phyloP scores from a whole-genome alignment of 495 filamentous ascomycete genomes.

The Hypoxylon cercidicola region DNA sequence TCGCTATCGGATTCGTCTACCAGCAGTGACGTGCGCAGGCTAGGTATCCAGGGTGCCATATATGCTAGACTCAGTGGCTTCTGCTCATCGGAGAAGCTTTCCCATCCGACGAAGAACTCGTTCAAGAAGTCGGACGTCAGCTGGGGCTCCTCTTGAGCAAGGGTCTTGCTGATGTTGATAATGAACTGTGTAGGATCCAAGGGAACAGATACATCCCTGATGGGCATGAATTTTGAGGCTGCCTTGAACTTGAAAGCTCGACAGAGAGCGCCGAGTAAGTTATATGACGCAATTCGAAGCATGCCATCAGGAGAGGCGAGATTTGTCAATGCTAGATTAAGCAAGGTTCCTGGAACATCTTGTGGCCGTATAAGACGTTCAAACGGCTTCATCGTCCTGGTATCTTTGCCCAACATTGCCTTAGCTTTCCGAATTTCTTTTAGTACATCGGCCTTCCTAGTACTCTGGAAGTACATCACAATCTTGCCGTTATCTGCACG shows the following conservation, averaged over 20 bases:
- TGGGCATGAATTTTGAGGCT: slow-evolving; percentile 66
- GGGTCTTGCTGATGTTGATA: slow-evolving; percentile 67
- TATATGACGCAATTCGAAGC: slow-evolving; percentile 70
- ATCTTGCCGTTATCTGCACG: slow-evolving; percentile 73
- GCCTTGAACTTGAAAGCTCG: slow-evolving; percentile 71
- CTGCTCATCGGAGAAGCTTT: slow-evolving; percentile 69
- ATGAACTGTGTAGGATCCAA: slow-evolving; percentile 70
- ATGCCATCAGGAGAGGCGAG: slow-evolving; percentile 65
- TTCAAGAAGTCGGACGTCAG: slow-evolving; percentile 73
- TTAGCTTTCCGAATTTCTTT: slow-evolving; percentile 69
- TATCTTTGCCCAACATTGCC: slow-evolving; percentile 68
- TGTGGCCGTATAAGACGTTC: slow-evolving; percentile 72
- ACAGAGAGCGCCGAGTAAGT: slow-evolving; percentile 69
- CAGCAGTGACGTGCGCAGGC: slow-evolving; percentile 65
- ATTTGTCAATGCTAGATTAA: slow-evolving; percentile 73
- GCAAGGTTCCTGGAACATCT: slow-evolving; percentile 72
- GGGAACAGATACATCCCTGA: slow-evolving; percentile 68
- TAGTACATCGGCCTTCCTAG: slow-evolving; percentile 67
- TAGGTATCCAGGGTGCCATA: slow-evolving; percentile 72
- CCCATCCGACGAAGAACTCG: slow-evolving; percentile 76
- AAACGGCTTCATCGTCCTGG: slow-evolving; percentile 62
- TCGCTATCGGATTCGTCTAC: slow-evolving; percentile 67
- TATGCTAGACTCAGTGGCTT: slow-evolving; percentile 71
- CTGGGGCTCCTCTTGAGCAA: slow-evolving; percentile 69
- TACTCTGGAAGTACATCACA: slow-evolving; percentile 72